Base-by-base conservation (phyloP, 176 grass and related monocot genomes). In the Chrysopogon serrulatus region DNA sequence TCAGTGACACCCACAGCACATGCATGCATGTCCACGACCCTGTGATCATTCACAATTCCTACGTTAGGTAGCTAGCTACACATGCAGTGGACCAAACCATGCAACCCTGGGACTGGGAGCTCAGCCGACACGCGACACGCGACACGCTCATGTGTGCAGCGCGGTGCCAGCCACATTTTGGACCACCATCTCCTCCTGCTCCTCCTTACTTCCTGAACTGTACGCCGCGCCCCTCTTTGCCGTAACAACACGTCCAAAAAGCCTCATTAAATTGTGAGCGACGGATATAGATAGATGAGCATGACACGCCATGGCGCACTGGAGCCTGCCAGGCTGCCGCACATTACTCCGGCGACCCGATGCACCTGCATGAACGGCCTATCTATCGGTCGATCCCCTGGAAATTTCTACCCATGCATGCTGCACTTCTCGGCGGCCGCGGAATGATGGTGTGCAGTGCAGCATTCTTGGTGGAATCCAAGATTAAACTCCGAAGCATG, bases 401-500 rank as follows among this genome's bases (percentile, higher is more conserved):
- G 42, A 21, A 59, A 11, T 59, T 59, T 59, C 10, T 24, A 74
- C 63, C 34, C 19, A 35, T n/a, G 19, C 19, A 59, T 21, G 19
- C 2, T 53, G 51, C 51, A 7, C 51, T 69, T 68, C 18, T 68
- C 18, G 48, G 34, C 68, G 37, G 23, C 24, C 9, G 3, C n/a
- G 23, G 19, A 80, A 66, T 40, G 60, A 23, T 57, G 53, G n/a
- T n/a, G 21, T 23, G 49, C 49, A 2, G 6, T 8, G 49, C 14
- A 14, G 59, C 78, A 75, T 74, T 81, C 69, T 74, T 57, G 59
- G 14, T 8, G 59, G 85, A 26, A 73, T 67, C 27, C 19, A 73
- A 17, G 17, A 54, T 73, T 32, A 26, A 65, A 56, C 42, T 67
- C 26, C n/a, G 6, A 56, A 42, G 66, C 43, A 74, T 26, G 11